Percentiles rank a stretch among this genome's conserved stretches.
phyloP scores from a whole-genome alignment of 495 filamentous ascomycete species.

The Lepidopterella palustris region DNA sequence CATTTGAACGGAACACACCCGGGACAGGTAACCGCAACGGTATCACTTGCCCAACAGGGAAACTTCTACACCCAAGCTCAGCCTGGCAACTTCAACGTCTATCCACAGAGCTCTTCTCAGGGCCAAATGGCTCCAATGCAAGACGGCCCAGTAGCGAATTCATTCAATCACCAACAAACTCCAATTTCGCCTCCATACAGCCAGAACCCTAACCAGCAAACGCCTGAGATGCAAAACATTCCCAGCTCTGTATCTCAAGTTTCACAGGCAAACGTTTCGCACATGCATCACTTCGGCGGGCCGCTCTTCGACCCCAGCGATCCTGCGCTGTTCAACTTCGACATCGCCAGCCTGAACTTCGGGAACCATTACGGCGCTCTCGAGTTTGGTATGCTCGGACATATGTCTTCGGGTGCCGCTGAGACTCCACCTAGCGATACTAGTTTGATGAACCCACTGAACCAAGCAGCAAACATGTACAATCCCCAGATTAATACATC shows the following conservation, averaged over 20 bases:
- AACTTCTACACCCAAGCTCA: conserved; percentile 21
- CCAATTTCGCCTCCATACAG: conserved; percentile 32
- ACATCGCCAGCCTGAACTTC: conserved; percentile 88
- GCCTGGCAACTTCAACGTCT: conserved; percentile 24
- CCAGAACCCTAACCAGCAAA: conserved; percentile 26
- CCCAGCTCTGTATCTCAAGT: conserved; percentile 37
- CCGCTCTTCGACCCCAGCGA: conserved; percentile 79
- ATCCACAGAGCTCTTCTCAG: conserved; percentile 13
- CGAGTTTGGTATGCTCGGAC: conserved; percentile 89
- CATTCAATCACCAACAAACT: conserved; percentile 27
- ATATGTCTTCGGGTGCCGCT: conserved; percentile 81
- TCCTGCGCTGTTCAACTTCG: conserved; percentile 86
- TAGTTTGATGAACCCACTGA: conserved; percentile 26
- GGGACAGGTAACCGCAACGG: not conserved
- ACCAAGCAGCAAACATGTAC: conserved; percentile 17
- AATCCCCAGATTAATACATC: conserved; percentile 8
- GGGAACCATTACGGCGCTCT: conserved; percentile 89
- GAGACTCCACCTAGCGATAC: conserved; percentile 67
- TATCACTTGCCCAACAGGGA: conserved; percentile 13
- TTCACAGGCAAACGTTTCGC: conserved; percentile 23
- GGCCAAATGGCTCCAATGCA: conserved; percentile 29
- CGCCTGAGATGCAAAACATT: conserved; percentile 37
- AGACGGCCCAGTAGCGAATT: conserved; percentile 16
- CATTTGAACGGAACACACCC: conserved; percentile 34
- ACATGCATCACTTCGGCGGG: conserved; percentile 25